Evolutionary conservation across 73 alveolate genomes (phyloP).

Genomic region (Paramecium primaurelia): DNA sequence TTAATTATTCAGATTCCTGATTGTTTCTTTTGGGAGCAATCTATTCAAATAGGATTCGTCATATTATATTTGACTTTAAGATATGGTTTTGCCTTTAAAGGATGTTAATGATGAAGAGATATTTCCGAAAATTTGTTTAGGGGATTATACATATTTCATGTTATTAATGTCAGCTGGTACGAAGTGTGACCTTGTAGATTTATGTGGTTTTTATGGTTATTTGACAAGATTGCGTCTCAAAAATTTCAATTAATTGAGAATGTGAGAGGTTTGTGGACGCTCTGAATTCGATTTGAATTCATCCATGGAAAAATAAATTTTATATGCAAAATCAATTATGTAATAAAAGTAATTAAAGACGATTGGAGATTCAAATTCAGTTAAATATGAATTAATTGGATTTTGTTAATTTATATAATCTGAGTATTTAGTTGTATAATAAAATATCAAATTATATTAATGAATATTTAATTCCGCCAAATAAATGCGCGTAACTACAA

Average conservation of each 20-base stretch:
- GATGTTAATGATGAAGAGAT: not conserved
- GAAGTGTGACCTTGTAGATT: not conserved
- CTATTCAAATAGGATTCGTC: not conserved
- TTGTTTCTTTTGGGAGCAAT: not conserved
- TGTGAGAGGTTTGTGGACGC: not conserved
- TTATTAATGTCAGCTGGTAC: not conserved
- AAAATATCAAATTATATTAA: not conserved
- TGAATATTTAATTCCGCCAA: conserved; percentile 19
- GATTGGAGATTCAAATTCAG: not conserved
- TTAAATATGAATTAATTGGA: not conserved
- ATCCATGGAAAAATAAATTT: not conserved
- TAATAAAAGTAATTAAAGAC: not conserved
- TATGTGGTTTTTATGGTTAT: not conserved
- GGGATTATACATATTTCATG: not conserved
- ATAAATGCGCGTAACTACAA: not conserved
- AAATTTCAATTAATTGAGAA: not conserved
- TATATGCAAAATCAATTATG: not conserved
- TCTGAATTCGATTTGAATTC: not conserved
- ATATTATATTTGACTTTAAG: not conserved
- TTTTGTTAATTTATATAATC: not conserved
- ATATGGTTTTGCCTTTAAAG: not conserved
- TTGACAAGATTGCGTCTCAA: not conserved
- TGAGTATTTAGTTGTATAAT: not conserved
- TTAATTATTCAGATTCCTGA: not conserved
- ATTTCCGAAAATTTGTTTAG: not conserved